Evolutionary conservation across 2,329 filamentous ascomycete genomes (phyloP).

Genomic region (Trematosphaeria pertusa): DNA sequence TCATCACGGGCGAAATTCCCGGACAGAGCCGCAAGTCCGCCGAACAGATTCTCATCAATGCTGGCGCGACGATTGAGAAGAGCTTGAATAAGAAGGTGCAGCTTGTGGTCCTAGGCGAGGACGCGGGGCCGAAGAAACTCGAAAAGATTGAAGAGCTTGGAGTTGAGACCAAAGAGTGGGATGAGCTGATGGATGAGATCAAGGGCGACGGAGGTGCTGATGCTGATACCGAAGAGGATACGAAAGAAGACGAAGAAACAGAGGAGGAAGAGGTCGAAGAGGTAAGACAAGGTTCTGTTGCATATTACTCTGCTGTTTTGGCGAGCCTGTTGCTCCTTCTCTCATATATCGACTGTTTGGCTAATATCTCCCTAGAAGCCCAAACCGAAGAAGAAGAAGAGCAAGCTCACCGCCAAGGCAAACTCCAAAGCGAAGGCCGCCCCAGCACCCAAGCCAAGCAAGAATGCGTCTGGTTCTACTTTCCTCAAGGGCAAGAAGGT

Average conservation of each 20-base stretch:
- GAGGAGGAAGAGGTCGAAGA: conserved; percentile 28
- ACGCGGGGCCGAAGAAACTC: conserved; percentile 89
- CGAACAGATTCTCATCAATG: conserved; percentile 23
- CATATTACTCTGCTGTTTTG: too few relatives aligned
- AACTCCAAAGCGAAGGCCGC: conserved; percentile 23
- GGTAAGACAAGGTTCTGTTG: conserved; percentile 15
- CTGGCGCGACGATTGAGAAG: conserved; percentile 28
- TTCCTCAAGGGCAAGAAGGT: conserved; percentile 21
- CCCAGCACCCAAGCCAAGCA: conserved; percentile 13
- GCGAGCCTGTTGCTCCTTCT: background rate
- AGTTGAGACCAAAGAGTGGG: conserved; percentile 87
- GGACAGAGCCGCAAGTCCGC: conserved; percentile 22
- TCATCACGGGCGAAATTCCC: conserved; percentile 27
- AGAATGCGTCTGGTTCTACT: conserved; percentile 6
- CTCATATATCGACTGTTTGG: background rate
- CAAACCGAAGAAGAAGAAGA: conserved; percentile 16
- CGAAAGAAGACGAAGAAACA: conserved; percentile 19
- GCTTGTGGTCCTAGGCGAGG: conserved; percentile 79
- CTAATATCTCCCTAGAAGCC: conserved; percentile 13
- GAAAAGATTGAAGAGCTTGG: conserved; percentile 77
- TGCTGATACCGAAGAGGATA: conserved; percentile 16
- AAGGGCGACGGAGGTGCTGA: conserved; percentile 19
- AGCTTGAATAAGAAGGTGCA: conserved; percentile 31
- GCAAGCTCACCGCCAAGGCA: conserved; percentile 19
- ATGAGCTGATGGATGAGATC: conserved; percentile 68